Evolutionary conservation across 2,329 filamentous ascomycete species (phyloP), one percentile per base, ranked within the genome.

Genomic region (Ascochyta fabae): DNA sequence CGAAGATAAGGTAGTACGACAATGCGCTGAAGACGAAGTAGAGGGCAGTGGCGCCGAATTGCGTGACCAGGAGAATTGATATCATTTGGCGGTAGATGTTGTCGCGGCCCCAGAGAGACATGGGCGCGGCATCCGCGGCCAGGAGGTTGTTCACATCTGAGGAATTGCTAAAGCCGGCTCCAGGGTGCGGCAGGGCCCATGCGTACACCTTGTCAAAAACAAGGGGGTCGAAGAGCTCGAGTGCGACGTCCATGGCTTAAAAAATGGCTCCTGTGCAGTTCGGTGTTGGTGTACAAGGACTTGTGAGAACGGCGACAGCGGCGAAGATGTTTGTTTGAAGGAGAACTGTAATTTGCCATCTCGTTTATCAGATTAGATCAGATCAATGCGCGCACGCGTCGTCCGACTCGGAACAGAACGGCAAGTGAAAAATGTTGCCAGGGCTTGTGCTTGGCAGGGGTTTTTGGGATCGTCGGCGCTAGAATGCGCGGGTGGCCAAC

Each of bases 1-100:
- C 79, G 58, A 80, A 81, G 51, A 66, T 31, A 8, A 66, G 46
- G 35, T 55, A 56, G 26, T 66, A 66, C 5, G 62, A 66, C 7
- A 66, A 23, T 6, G 61, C 56, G 36, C 56, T 59, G 53, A 64
- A 64, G 13, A 60, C 27, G 24, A 66, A 57, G 48, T 66, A 66
- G 16, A 64, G 51, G 1, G 51, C 16, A 15, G 44, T 48, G 10
- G 60, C 60, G 38, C 60, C 61, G 26, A 64, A 39, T 45, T 64
- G 59, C 26, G 59, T 62, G 33, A 62, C 51, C 5, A 60, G 36
- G 13, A 64, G 52, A 31, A 64, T 62, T 7, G 59, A 62, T 33
- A 56, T 46, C 39, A 40, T 41, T 33, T 64, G 61, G 33, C 61
- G 61, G 35, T 62, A 64, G 22, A 64, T 62, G 58, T 64, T 62